Evolutionary conservation across 768 basidiomycete genomes (phyloP).

Genomic region (Stropharia rugosoannulata): DNA sequence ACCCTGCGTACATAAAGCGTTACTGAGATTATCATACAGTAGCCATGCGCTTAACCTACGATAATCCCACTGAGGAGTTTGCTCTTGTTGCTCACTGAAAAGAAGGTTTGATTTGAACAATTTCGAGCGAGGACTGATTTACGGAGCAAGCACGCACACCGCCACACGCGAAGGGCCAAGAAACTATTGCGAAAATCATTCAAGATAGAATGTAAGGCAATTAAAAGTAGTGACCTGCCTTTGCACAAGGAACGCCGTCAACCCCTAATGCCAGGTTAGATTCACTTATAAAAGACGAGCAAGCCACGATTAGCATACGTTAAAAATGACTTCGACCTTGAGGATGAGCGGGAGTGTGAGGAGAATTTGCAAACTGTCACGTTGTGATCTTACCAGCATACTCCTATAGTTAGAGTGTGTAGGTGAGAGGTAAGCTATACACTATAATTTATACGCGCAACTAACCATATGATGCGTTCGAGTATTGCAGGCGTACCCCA

Average conservation of each 20-base stretch:
- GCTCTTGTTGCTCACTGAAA: slow-evolving; percentile 25
- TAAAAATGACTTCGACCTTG: slow-evolving; percentile 27
- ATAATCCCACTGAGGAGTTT: slow-evolving; percentile 16
- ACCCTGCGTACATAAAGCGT: slow-evolving; percentile 4
- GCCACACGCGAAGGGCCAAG: slow-evolving; percentile 27
- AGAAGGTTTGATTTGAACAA: slow-evolving; percentile 1
- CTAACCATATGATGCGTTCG: slow-evolving; percentile 20
- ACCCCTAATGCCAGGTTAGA: slow-evolving; percentile 13
- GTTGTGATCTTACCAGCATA: slow-evolving; percentile 18
- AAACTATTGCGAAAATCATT: slow-evolving; percentile 16
- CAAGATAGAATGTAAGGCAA: neutral
- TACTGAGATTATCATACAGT: neutral
- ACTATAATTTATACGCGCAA: neutral
- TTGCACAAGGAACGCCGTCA: slow-evolving; percentile 27
- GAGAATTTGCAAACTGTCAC: neutral
- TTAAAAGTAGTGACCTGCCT: slow-evolving; percentile 10
- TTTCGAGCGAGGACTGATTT: neutral
- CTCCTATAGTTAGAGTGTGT: slow-evolving; percentile 13
- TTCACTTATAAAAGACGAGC: neutral
- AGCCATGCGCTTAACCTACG: slow-evolving; percentile 11
- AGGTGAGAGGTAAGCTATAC: neutral
- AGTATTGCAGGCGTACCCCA: slow-evolving; percentile 21
- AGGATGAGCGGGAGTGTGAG: neutral
- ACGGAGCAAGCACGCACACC: slow-evolving; percentile 17
- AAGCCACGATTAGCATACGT: slow-evolving; percentile 8